These are phyloP conservation scores for Sequoiadendron giganteum DNA, from an alignment of 75 land plant genomes.

Conservation along the genomic window DNA sequence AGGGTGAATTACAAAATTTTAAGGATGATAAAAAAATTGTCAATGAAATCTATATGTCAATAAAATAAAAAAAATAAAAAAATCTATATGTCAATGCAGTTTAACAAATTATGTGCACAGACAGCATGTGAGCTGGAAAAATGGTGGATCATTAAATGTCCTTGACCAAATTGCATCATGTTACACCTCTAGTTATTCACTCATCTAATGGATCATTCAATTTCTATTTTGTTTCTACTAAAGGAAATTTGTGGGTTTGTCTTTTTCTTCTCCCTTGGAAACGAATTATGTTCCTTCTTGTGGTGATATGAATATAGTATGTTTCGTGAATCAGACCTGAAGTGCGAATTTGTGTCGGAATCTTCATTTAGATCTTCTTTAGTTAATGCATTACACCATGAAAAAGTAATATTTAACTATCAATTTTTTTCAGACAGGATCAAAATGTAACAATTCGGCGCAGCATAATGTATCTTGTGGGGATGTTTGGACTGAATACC, in stretches of 20 bases:
- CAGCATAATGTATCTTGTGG: conserved; percentile 31
- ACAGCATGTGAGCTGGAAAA: not conserved
- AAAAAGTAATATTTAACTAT: not conserved
- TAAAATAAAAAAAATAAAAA: not conserved
- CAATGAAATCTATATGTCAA: not conserved
- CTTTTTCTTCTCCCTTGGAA: not conserved
- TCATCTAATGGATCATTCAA: not conserved
- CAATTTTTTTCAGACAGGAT: not conserved
- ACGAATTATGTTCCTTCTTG: not conserved
- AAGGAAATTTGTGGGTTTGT: not conserved
- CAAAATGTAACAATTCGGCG: not conserved
- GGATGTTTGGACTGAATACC: conserved; percentile 83
- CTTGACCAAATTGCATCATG: not conserved
- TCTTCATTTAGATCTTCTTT: not conserved
- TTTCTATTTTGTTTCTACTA: not conserved
- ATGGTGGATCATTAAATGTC: not conserved
- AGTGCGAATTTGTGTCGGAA: not conserved
- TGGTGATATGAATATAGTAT: not conserved
- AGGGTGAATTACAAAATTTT: not conserved
- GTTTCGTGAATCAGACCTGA: not conserved
- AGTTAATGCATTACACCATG: not conserved
- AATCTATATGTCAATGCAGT: not conserved
- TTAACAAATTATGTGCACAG: not conserved
- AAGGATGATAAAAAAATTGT: not conserved
- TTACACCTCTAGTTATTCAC: not conserved